Evolutionary conservation across 306 rosid species (phyloP), one percentile per base, ranked within the genome.

Genomic region (Cyamopsis tetragonoloba): DNA sequence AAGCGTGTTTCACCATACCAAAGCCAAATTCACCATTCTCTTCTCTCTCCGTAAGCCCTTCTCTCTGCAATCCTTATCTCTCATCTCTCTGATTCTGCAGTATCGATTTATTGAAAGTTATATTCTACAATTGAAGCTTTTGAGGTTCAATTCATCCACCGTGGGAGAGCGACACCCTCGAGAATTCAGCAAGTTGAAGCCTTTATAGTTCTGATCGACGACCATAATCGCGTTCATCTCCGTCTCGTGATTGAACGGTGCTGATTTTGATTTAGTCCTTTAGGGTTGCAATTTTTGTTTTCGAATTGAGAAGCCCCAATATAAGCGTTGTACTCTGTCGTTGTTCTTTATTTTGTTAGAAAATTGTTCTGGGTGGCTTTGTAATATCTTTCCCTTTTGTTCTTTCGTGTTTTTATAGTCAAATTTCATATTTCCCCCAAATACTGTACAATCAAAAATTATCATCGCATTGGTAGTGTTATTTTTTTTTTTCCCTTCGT

Each of bases 391-490:
- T 27, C 64, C 80, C 57, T 38, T 47, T 46, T 14, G 38, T 73
- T 68, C 24, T 43, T 38, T 64, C 9, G 4, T 82, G 13, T 24
- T 60, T 65, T 27, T 46, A 24, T 69, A 62, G 41, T 70, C 50
- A 43, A 72, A 66, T 65, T 68, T 78, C 80, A 83, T 72, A 68
- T 50, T 62, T 32, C 39, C 48, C 13, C 57, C 62, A 74, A 61
- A 27, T 78, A 71, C 75, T 86, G 86, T 86, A 69, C 73, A 69
- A 86, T 81, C 79, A 79, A 85, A 66, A 57, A 84, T 80, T 54
- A 76, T 69, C 85, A 68, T 75, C 69, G 54, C 62, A 78, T 65
- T 82, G 71, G 78, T 70, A 60, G 73, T 64, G 73, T 72, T 50
- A 35, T 39, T 47, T 72, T 14, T 69, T 41, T 13, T 34, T 34